These are phyloP conservation scores for Mollisia scopiformis DNA, from an alignment of 2,329 filamentous ascomycete species.

Conservation along the genomic window DNA sequence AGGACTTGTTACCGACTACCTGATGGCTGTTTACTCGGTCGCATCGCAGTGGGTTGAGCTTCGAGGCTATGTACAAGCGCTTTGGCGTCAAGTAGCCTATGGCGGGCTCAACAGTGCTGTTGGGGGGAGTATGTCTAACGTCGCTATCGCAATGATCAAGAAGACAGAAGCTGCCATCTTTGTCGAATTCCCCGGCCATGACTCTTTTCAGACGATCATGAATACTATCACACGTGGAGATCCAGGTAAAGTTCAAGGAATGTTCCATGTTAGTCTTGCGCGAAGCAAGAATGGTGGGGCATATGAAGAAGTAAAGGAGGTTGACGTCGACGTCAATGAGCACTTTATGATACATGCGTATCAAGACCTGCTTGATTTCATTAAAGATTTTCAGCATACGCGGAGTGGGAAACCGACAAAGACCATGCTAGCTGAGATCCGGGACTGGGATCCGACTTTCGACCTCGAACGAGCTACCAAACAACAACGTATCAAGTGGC, in stretches of 20 bases:
- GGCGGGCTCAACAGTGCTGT: slow-evolving; percentile 47
- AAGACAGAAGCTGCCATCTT: slow-evolving; percentile 43
- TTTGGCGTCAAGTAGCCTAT: slow-evolving; percentile 50
- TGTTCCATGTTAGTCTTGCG: slow-evolving; percentile 28
- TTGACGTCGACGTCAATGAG: slow-evolving; percentile 44
- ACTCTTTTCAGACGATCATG: slow-evolving; percentile 47
- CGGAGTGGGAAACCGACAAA: slow-evolving; percentile 50
- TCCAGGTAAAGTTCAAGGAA: slow-evolving; percentile 35
- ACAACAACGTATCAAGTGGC: slow-evolving; percentile 47
- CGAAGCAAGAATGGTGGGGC: slow-evolving; percentile 16
- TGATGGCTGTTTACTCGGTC: slow-evolving; percentile 46
- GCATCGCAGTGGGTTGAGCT: slow-evolving; percentile 42
- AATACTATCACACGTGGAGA: slow-evolving; percentile 44
- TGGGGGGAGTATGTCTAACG: slow-evolving; percentile 46
- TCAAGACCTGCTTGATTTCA: slow-evolving; percentile 46
- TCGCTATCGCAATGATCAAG: slow-evolving; percentile 46
- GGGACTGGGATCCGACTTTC: slow-evolving; percentile 46
- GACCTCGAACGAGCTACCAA: slow-evolving; percentile 42
- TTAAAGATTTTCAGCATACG: slow-evolving; percentile 48
- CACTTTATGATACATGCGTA: slow-evolving; percentile 47
- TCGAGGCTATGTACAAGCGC: slow-evolving; percentile 42
- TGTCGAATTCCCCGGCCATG: slow-evolving; percentile 48
- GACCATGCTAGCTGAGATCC: slow-evolving; percentile 42
- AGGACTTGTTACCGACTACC: slow-evolving; percentile 43
- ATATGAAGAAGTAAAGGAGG: slow-evolving; percentile 25